Base-by-base conservation (phyloP, 257 asterid genomes). In the Ilex aquifolium region DNA sequence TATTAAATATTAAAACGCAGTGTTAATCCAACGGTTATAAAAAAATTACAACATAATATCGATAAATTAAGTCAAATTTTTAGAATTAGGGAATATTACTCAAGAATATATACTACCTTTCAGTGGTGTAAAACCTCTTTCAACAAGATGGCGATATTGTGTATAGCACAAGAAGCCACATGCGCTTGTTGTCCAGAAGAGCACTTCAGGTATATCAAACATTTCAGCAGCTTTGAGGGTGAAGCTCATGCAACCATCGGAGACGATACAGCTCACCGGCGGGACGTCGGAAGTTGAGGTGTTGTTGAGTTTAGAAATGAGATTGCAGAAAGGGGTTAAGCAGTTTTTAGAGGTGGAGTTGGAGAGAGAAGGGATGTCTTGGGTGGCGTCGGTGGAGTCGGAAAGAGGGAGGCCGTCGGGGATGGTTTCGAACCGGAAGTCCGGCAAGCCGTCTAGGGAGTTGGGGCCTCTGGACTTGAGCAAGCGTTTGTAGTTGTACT, bases 131-230 rank as follows among this genome's bases (percentile, higher is more conserved):
- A 62, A 72, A 3, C 93, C 89, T 53, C 60, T 71, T 27, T 78
- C 65, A 1, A 80, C 40, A 10, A 85, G 74, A 7, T 54, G 36
- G 32, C 59, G 62, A 52, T 69, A 78, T 10, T 85, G 85, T 10
- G 79, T 53, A 12, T 67, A 78, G 0, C 62, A 85, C 75, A 85
- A 65, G 2, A 70, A 21, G 2, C 83, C 80, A 69, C 83, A 80
- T 0, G 83, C 93, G 51, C 89, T 76, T 4, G 82, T 44, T 2
- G 89, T 72, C 83, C 85, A 80, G 31, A 82, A 66, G 69, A 76
- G 32, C 36, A 66, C 79, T 58, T 69, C 82, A 59, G 87, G 87
- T 67, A 85, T 40, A 30, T 79, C 75, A 31, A 80, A 83, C 13
- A 69, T 56, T 62, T 64, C 72, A 16, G 87, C 93, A 50, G 85